Evolutionary conservation across 2,329 filamentous ascomycete species (phyloP).

Genomic region (Neopestalotiopsis sp.): DNA sequence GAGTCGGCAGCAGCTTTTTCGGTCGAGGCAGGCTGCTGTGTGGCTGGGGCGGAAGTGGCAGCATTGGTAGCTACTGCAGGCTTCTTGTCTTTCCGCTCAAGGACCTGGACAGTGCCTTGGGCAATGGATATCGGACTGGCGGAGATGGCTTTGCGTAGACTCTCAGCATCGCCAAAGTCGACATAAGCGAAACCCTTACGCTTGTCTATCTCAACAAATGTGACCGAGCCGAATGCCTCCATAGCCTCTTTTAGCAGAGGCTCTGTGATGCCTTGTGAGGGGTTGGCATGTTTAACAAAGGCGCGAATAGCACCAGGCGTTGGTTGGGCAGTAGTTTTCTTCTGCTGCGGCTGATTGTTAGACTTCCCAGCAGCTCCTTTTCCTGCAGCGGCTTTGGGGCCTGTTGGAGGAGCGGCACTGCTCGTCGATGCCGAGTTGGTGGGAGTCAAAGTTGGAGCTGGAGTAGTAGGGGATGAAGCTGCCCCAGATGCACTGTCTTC

Average conservation of each 20-base stretch:
- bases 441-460: conserved; percentile 26
- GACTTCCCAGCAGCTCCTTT: conserved; percentile 27
- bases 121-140: conserved; percentile 83
- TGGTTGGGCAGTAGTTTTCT: conserved; percentile 35
- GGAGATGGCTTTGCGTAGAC: conserved; percentile 77
- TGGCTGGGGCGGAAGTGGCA: conserved; percentile 16
- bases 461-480: conserved; percentile 25
- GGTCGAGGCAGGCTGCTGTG: neutral
- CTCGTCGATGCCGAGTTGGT: conserved; percentile 28
- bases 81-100: conserved; percentile 75
- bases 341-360: conserved; percentile 28
- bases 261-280: conserved; percentile 91
- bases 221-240: conserved; percentile 73
- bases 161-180: conserved; percentile 77
- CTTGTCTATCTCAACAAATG: conserved; percentile 88
- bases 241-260: conserved; percentile 76
- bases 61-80: conserved; percentile 21
- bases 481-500: conserved; percentile 25
- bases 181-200: conserved; percentile 95
- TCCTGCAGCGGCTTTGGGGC: conserved; percentile 29
- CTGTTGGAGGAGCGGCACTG: conserved; percentile 37
- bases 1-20: conserved; percentile 22
- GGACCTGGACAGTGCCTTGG: conserved; percentile 83
- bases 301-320: conserved; percentile 64
- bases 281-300: conserved; percentile 83